Evolutionary conservation across 768 basidiomycete genomes (phyloP).

Genomic region (Podaxis carcinomalis): DNA sequence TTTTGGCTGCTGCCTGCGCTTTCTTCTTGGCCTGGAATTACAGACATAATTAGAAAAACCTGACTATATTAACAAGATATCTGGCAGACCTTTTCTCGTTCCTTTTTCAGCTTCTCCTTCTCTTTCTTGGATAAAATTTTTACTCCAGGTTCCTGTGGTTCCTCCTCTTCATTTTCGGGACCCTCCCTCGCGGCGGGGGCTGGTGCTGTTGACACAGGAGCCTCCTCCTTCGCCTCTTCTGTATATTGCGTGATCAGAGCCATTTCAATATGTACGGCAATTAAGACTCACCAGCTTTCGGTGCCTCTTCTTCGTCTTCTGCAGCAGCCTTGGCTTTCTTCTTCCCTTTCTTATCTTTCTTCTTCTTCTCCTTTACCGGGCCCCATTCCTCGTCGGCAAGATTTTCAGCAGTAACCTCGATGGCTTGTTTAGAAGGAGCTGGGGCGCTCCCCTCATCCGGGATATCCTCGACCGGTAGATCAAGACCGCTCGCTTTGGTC

Average conservation of each 20-base stretch:
- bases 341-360: conserved; percentile 61
- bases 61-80: conserved; percentile 3
- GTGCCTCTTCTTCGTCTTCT: conserved; percentile 29
- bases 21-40: conserved; percentile 83
- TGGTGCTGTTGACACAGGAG: conserved; percentile 19
- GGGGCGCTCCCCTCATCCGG: conserved; percentile 22
- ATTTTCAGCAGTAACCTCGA: conserved; percentile 64
- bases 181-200: conserved; percentile 25
- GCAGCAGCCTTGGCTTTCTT: conserved; percentile 41
- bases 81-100: conserved; percentile 78
- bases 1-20: conserved; percentile 88
- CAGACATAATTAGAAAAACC: conserved; percentile 8
- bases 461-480: conserved; percentile 21
- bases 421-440: conserved; percentile 32
- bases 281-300: not conserved
- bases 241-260: not conserved
- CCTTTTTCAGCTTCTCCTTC: conserved; percentile 97
- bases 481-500: conserved; percentile 31
- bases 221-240: conserved; percentile 16
- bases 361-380: conserved; percentile 55
- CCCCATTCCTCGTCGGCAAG: conserved; percentile 74
- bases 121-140: conserved; percentile 90
- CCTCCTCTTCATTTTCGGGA: conserved; percentile 43
- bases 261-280: not conserved
- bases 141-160: conserved; percentile 51